Percentiles rank a stretch among this genome's conserved stretches.
phyloP scores from a whole-genome alignment of 2,329 filamentous ascomycete species.

The Hypoxylon sp. region DNA sequence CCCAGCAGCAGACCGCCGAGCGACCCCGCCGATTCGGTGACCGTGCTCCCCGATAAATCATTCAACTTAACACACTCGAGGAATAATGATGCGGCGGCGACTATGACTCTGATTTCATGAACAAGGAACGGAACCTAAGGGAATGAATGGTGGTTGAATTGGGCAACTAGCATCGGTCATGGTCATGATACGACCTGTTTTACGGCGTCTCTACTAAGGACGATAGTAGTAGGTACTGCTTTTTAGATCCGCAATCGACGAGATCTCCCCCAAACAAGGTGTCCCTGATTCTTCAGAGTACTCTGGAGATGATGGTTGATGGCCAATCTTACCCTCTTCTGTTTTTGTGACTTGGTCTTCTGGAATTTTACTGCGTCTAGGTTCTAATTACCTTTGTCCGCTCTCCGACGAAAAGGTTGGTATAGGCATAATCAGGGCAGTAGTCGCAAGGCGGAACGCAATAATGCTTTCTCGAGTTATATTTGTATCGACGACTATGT shows the following conservation, averaged over 20 bases:
- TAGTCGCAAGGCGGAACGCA: too few species aligned
- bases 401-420: not conserved
- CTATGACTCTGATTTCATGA: slow-evolving; percentile 38
- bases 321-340: slow-evolving; percentile 67
- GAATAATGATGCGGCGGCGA: too few species aligned
- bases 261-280: slow-evolving; percentile 75
- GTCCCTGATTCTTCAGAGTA: slow-evolving; percentile 80
- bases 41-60: slow-evolving; percentile 56
- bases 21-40: slow-evolving; percentile 80
- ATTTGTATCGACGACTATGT: too few species aligned
- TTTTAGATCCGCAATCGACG: slow-evolving; percentile 67
- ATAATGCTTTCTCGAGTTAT: too few species aligned
- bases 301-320: slow-evolving; percentile 85
- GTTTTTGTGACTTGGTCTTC: slow-evolving; percentile 34
- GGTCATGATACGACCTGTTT: too few species aligned
- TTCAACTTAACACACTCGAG: not conserved
- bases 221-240: slow-evolving; percentile 61
- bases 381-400: not conserved
- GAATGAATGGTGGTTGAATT: slow-evolving; percentile 44
- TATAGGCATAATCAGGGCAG: too few species aligned
- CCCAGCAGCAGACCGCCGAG: slow-evolving; percentile 87
- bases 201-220: slow-evolving; percentile 64
- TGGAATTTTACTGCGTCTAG: slow-evolving; percentile 2
- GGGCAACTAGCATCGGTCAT: slow-evolving; percentile 56
- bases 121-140: slow-evolving; percentile 45